Evolutionary conservation across 441 rosid species (phyloP), one percentile per base, ranked within the genome.

Genomic region (Pelargonium australe): DNA sequence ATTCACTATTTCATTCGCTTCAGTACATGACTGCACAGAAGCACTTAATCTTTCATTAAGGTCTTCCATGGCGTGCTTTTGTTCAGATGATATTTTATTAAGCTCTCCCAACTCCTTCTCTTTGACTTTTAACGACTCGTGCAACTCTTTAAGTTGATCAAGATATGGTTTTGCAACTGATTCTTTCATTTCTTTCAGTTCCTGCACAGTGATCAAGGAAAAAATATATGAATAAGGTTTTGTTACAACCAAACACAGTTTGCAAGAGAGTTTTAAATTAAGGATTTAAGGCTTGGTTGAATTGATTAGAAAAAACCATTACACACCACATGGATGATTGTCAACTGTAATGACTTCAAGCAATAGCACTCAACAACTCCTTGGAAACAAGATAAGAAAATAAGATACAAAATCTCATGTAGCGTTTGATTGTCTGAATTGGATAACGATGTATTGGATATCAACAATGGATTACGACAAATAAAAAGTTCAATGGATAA

Each of bases 1-100:
- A 78, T 80, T 85, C 75, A 89, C 77, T 68, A 89, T 82, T 77
- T 87, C 96, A 84, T 87, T 92, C 76, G 97, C 96, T 84, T 95
- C 98, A 53, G 82, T 70, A 77, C 89, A 85, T 23, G 99, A 92
- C 76, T 89, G 99, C 80, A 76, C 71, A 67, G 93, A 90, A 83
- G 92, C 87, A 76, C 74, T 66, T 20, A 92, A 85, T 75, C 95
- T 89, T 80, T 86, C 91, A 68, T 81, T 86, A 70, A 92, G 85
- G 75, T 90, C 97, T 83, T 85, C 96, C 51, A 85, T 71, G 72
- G 81, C 76, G 78, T 90, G 92, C 78, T 87, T 90, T 79, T 85
- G 94, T 70, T 95, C 99, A 66, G 90, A 84, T 40, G 83, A 83
- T 78, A 81, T 70, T 85, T 82, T 87, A 75, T 70, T 77, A 71